Evolutionary conservation across 1,284 basidiomycete genomes (phyloP).

Genomic region (Filobasidium uniguttulatum): DNA sequence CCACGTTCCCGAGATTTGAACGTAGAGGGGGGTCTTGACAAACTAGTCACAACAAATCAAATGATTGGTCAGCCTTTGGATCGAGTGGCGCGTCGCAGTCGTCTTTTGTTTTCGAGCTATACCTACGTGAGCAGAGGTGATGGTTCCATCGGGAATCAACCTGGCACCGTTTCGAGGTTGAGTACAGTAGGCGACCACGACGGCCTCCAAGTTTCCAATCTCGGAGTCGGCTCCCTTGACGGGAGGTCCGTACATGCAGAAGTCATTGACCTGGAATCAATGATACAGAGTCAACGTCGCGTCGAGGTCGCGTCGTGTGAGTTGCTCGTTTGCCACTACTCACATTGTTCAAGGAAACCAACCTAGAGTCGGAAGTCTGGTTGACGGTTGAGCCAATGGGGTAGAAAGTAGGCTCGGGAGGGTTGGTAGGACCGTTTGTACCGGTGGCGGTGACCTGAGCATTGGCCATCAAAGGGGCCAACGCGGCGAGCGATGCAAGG

Average conservation of each 20-base stretch:
- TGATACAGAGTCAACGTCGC: no score
- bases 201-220: conserved; percentile 31
- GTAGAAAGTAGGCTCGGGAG: conserved; percentile 7
- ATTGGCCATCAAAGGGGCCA: neutral
- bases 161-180: conserved; percentile 19
- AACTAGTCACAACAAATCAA: conserved; percentile 34
- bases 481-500: conserved; percentile 4
- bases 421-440: conserved; percentile 9
- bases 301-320: no score
- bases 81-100: neutral
- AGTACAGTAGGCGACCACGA: conserved; percentile 18
- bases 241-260: conserved; percentile 33
- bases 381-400: conserved; percentile 31
- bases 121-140: conserved; percentile 24
- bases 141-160: conserved; percentile 33
- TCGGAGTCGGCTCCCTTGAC: conserved; percentile 19
- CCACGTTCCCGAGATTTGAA: conserved; percentile 38
- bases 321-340: no score
- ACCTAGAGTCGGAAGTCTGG: conserved; percentile 31
- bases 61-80: conserved; percentile 1
- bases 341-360: conserved; percentile 32
- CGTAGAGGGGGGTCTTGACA: conserved; percentile 42
- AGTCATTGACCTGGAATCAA: conserved; percentile 29
- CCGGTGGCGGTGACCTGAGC: conserved; percentile 3
- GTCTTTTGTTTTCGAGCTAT: neutral